These are phyloP conservation scores for Combretum micranthum DNA, from an alignment of 345 rosid species.

Conservation along the genomic window DNA sequence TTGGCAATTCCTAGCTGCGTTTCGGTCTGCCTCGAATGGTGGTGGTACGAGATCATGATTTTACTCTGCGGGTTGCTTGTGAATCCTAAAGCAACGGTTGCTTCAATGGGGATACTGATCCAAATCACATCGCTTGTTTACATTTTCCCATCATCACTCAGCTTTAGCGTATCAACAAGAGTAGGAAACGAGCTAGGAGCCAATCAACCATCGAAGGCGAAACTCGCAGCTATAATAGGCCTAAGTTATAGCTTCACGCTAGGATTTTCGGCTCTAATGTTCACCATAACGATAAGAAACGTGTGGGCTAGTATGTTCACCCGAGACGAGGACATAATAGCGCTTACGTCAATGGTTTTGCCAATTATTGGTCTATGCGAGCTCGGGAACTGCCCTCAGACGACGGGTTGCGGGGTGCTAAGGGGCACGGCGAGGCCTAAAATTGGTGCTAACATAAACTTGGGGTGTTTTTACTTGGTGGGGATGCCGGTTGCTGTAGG, in stretches of 20 bases:
- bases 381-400: constrained; percentile 77
- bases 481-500: constrained; percentile 65
- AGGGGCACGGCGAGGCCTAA: constrained; percentile 75
- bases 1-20: constrained; percentile 69
- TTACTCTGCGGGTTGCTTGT: constrained; percentile 50
- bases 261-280: constrained; percentile 45
- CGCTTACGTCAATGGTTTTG: constrained; percentile 43
- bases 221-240: constrained; percentile 47
- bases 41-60: constrained; percentile 91
- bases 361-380: constrained; percentile 74
- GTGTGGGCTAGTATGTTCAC: constrained; percentile 70
- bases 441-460: constrained; percentile 63
- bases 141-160: constrained; percentile 76
- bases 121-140: constrained; percentile 67
- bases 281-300: constrained; percentile 40
- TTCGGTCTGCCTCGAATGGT: constrained; percentile 85
- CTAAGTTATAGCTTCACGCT: constrained; percentile 41
- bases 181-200: constrained; percentile 74
- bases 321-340: constrained; percentile 41
- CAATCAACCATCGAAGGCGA: constrained; percentile 44
- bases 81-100: constrained; percentile 56
- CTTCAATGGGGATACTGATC: constrained; percentile 76
- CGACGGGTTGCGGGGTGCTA: constrained; percentile 69
- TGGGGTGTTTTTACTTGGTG: constrained; percentile 58
- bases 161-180: constrained; percentile 68